Evolutionary conservation across 805 yeast genomes (phyloP).

Genomic region (Sporopachydermia lactativora): DNA sequence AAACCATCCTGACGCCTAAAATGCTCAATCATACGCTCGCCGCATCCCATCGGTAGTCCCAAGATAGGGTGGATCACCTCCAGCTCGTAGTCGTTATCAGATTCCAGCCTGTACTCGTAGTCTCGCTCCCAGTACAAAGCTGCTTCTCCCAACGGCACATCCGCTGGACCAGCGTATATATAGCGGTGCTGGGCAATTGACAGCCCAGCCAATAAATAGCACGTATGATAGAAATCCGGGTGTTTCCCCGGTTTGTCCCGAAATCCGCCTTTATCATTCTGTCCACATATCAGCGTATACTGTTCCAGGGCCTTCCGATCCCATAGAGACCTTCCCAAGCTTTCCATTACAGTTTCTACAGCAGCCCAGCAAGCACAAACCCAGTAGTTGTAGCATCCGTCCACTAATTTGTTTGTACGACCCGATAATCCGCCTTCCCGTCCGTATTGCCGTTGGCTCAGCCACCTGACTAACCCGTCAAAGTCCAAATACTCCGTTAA

Average conservation of each 20-base stretch:
- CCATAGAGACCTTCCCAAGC: slow-evolving; percentile 19
- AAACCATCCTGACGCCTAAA: slow-evolving; percentile 7
- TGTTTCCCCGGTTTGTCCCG: slow-evolving; percentile 74
- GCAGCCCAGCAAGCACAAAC: slow-evolving; percentile 67
- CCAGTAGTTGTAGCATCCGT: slow-evolving; percentile 95
- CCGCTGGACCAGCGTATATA: slow-evolving; percentile 10
- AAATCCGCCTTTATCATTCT: slow-evolving; percentile 56
- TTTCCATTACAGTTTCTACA: slow-evolving; percentile 36
- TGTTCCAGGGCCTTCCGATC: slow-evolving; percentile 44
- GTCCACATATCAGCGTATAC: slow-evolving; percentile 69
- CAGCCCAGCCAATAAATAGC: slow-evolving; percentile 70
- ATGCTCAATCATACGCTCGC: slow-evolving; percentile 19
- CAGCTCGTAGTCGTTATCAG: slow-evolving; percentile 10
- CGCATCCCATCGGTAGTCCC: slow-evolving; percentile 35
- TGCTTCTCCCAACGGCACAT: slow-evolving; percentile 12
- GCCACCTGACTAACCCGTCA: slow-evolving; percentile 46
- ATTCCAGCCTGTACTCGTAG: slow-evolving; percentile 8
- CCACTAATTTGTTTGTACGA: slow-evolving; percentile 84
- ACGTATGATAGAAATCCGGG: slow-evolving; percentile 85
- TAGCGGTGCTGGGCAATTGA: slow-evolving; percentile 39
- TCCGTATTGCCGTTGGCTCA: slow-evolving; percentile 46
- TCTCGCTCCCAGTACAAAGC: slow-evolving; percentile 19
- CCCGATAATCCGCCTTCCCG: slow-evolving; percentile 87
- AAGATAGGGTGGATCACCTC: slow-evolving; percentile 39
- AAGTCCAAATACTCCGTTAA: slow-evolving; percentile 29